Percentiles rank a stretch among this genome's conserved stretches.
Evolutionary conservation across 352 stramenopile genomes (phyloP).

Genomic region (Pythium oligandrum): DNA sequence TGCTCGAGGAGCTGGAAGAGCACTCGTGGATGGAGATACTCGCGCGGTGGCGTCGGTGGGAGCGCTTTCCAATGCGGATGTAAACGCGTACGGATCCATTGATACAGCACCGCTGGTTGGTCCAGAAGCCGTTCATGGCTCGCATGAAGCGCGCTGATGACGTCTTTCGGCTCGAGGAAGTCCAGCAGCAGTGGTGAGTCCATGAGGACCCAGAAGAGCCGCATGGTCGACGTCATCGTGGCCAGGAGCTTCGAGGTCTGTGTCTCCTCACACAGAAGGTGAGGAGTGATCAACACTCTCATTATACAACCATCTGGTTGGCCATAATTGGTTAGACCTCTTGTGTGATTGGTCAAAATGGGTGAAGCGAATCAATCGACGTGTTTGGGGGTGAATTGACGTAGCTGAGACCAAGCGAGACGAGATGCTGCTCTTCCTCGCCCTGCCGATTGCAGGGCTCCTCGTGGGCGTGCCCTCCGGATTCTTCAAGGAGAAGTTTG

Average conservation of each 20-base stretch:
- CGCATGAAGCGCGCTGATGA: slow-evolving; percentile 19
- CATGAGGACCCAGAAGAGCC: slow-evolving; percentile 28
- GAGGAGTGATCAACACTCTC: too few species aligned
- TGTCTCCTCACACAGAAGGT: too few species aligned
- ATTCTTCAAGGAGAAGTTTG: slow-evolving; percentile 45
- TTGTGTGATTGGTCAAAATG: not conserved
- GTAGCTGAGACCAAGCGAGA: too few species aligned
- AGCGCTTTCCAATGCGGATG: slow-evolving; percentile 20
- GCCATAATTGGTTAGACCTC: not conserved
- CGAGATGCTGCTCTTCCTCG: slow-evolving; percentile 24
- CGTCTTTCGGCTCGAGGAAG: slow-evolving; percentile 32
- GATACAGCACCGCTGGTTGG: slow-evolving; percentile 19
- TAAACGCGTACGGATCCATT: slow-evolving; percentile 13
- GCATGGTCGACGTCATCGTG: slow-evolving; percentile 5
- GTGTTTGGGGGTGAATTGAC: too few species aligned
- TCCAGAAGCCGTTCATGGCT: slow-evolving; percentile 21
- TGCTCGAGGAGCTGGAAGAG: slow-evolving; percentile 43
- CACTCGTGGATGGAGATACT: slow-evolving; percentile 27
- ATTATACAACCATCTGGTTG: not conserved
- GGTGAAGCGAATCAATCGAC: not conserved
- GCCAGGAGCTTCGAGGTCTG: too few species aligned
- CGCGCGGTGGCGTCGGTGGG: slow-evolving; percentile 16
- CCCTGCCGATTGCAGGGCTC: slow-evolving; percentile 28
- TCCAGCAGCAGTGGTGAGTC: slow-evolving; percentile 43
- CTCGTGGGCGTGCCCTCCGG: slow-evolving; percentile 40